Percentiles rank a stretch among this genome's conserved stretches.
Evolutionary conservation across 2,329 filamentous ascomycete genomes (phyloP).

Genomic region (Setomelanomma holmii): DNA sequence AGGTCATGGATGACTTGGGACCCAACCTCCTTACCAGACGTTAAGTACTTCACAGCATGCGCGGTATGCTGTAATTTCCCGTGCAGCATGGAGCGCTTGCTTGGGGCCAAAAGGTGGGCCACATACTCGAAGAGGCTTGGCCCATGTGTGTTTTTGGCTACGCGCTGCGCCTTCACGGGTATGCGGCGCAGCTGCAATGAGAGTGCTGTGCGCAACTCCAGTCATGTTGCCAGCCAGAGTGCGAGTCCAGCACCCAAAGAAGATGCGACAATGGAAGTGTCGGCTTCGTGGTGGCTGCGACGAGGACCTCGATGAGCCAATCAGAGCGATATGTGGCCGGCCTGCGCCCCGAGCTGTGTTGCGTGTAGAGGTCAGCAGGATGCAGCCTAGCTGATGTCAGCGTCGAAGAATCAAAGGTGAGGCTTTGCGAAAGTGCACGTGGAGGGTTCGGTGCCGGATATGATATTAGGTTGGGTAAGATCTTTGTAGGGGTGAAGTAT

Average conservation of each 20-base stretch:
- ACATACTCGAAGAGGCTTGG: constrained; percentile 11
- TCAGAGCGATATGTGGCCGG: background rate
- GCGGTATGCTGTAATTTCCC: constrained; percentile 17
- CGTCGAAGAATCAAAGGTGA: constrained; percentile 12
- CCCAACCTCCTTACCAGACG: background rate
- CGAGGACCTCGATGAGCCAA: constrained; percentile 1
- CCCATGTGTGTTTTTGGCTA: constrained; percentile 10
- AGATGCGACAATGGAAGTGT: constrained; percentile 2
- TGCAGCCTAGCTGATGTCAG: constrained; percentile 18
- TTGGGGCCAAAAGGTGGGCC: constrained; percentile 15
- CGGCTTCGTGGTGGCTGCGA: constrained; percentile 1
- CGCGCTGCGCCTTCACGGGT: constrained; percentile 25
- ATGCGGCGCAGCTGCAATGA: constrained; percentile 22
- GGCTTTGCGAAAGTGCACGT: constrained; percentile 20
- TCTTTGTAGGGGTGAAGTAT: background rate
- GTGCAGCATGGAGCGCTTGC: constrained; percentile 19
- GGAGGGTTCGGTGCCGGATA: constrained; percentile 4
- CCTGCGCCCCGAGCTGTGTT: constrained; percentile 15
- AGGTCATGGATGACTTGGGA: background rate
- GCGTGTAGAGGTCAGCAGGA: constrained; percentile 20
- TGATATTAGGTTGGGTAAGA: background rate
- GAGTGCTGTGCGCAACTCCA: background rate
- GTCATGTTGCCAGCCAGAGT: background rate
- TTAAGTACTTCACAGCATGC: constrained; percentile 6
- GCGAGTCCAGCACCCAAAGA: background rate